Conservation (phyloP, 2,329 filamentous ascomycete genomes). For the Zarea fungicola region DNA sequence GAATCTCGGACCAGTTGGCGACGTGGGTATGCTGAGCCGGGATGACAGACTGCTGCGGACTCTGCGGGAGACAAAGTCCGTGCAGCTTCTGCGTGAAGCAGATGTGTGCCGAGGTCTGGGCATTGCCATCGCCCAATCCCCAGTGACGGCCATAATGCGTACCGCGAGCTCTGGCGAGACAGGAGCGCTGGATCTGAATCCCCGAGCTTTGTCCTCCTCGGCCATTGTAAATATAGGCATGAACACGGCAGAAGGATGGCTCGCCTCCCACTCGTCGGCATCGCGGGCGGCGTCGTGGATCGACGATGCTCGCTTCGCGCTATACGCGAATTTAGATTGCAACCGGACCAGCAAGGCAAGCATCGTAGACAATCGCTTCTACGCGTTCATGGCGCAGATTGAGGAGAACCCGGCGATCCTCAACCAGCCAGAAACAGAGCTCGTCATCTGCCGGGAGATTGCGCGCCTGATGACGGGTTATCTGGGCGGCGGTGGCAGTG, state of each 20-base stretch:
- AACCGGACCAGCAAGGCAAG: background rate
- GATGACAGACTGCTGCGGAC: background rate
- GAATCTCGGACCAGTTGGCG: background rate
- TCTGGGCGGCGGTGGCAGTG: background rate
- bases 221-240: background rate
- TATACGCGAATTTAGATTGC: background rate
- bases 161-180: background rate
- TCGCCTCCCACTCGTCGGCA: background rate
- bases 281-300: background rate
- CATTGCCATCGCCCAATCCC: background rate
- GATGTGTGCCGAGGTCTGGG: background rate
- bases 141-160: background rate
- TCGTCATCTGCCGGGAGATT: conserved; percentile 1
- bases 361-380: background rate
- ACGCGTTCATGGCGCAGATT: background rate
- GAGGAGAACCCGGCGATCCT: background rate
- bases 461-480: background rate
- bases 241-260: background rate
- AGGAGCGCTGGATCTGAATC: background rate
- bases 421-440: background rate
- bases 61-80: background rate
- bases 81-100: background rate
- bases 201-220: background rate
- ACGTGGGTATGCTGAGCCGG: background rate
- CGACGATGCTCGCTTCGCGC: background rate